Evolutionary conservation across 2,329 filamentous ascomycete species (phyloP), one percentile per base, ranked within the genome.

Genomic region (Fonsecaea monophora): DNA sequence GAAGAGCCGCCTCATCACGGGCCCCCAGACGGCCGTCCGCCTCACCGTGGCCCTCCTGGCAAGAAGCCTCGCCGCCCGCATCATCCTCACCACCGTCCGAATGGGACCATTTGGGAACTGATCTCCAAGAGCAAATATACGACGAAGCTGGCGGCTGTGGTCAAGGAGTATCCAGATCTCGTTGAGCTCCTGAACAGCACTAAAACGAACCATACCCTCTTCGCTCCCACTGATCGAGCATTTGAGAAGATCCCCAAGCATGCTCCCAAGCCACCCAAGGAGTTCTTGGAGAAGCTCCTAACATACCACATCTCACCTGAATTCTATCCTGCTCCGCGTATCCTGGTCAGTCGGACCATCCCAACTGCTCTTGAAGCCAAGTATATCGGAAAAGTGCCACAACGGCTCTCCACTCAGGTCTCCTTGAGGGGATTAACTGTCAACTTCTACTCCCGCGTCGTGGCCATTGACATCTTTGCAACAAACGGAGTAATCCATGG

Each of bases 61-160:
- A 50, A 60, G 32, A 45, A 45, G 10, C 82, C 59, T 45, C 40
- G 40, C 45, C 62, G 61, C 70, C 77, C 75, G 76, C 77, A 77
- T 50, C 78, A 80, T 64, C 76, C 67, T 62, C 72, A 73, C 35
- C 73, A 80, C 69, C 72, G 81, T 68, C 82, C 86, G 5, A 90
- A 92, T 75, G 80, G 85, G 75, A 96, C 92, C 21, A 86, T 96
- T 53, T 96, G 94, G 78, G 83, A 96, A 78, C 81, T 94, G 67
- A 92, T 97, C 77, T 82, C 86, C n/a, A 81, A 85, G 73, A 90
- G 86, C 81, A 90, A 93, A 74, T 86, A 92, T 79, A 94, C 92
- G 1, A 90, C 87, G 57, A 90, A 89, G 77, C 89, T 97, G 53
- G 88, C 90, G 34, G 86, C 90, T 75, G 81, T 93, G n/a, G 85